These are phyloP conservation scores for Plasmodium vinckei DNA, from an alignment of 169 alveolate species.

Conservation along the genomic window DNA sequence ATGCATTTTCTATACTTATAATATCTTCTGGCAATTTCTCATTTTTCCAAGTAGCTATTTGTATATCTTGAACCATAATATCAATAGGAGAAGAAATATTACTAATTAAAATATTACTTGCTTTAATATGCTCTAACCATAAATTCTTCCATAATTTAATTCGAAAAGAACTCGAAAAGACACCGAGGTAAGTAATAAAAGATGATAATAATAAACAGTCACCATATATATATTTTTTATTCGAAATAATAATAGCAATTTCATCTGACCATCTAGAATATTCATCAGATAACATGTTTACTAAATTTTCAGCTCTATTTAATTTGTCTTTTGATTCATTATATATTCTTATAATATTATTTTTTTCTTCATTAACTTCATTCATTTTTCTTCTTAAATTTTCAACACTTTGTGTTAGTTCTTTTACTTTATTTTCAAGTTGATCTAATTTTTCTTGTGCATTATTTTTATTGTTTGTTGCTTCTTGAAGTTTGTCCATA, in stretches of 20 bases:
- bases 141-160: slow-evolving; percentile 90
- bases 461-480: slow-evolving; percentile 90
- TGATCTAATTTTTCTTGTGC: slow-evolving; percentile 94
- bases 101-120: slow-evolving; percentile 91
- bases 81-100: slow-evolving; percentile 92
- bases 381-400: slow-evolving; percentile 90
- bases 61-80: slow-evolving; percentile 94
- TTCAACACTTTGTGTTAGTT: slow-evolving; percentile 87
- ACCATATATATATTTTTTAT: slow-evolving; percentile 93
- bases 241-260: slow-evolving; percentile 90
- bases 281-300: slow-evolving; percentile 95
- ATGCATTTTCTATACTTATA: slow-evolving; percentile 95
- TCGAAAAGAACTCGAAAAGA: slow-evolving; percentile 93
- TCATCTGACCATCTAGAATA: slow-evolving; percentile 96
- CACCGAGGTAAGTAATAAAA: slow-evolving; percentile 96
- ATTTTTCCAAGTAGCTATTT: slow-evolving; percentile 95
- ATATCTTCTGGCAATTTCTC: slow-evolving; percentile 96
- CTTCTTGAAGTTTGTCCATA: slow-evolving; percentile 93
- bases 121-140: slow-evolving; percentile 93
- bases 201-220: slow-evolving; percentile 95
- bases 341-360: slow-evolving; percentile 92
- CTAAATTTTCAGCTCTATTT: slow-evolving; percentile 94
- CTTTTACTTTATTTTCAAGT: slow-evolving; percentile 91
- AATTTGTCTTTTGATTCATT: slow-evolving; percentile 91
- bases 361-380: slow-evolving; percentile 92